Base-by-base conservation (phyloP, 2,329 filamentous ascomycete species). In the Aspergillus sojae region DNA sequence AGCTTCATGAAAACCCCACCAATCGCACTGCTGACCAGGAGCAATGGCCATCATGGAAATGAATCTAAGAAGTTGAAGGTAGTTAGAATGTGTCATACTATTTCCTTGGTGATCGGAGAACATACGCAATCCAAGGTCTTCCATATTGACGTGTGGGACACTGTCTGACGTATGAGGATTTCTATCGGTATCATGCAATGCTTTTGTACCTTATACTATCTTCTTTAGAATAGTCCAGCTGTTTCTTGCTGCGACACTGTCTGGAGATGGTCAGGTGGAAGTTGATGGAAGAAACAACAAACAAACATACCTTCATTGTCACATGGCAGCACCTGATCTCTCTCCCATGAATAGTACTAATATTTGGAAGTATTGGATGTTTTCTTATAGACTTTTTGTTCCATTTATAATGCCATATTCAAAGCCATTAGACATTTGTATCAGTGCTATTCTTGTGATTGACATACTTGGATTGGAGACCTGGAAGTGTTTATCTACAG, bases 1-100 rank as follows among this genome's bases (percentile, higher is more conserved):
- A 54, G 52, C 32, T 36, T 54, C 52, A 54, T 36, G 52, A 28
- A 54, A 54, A 54, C 52, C 52, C 52, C 52, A 36, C 52, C 52
- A 54, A 54, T 54, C 52, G 52, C 52, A 36, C 28, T 4, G 26
- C 23, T 9, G 46, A 10, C 26, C 4, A 50, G 16, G 26, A 10
- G 14, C 21, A 14, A 28, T 50, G 26, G 16, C 46, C 14, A 28
- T 50, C 46, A 16, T 50, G 5, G 26, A 46, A 11, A 32, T 32
- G 46, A 16, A 30, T 50, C 14, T 50, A 28, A 16, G 21, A n/a
- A 16, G 5, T 14, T 48, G 23, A 48, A 48, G 9, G 11, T 28
- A 14, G 45, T 28, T 7, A 28, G 5, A 26, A 5, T 23, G 16
- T 19, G 46, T 19, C 14, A 19, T 50, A 5, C 5, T 50, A 28